Evolutionary conservation across 2,329 filamentous ascomycete species (phyloP), one percentile per base, ranked within the genome.

Genomic region (Verticillium zaregamsianum): DNA sequence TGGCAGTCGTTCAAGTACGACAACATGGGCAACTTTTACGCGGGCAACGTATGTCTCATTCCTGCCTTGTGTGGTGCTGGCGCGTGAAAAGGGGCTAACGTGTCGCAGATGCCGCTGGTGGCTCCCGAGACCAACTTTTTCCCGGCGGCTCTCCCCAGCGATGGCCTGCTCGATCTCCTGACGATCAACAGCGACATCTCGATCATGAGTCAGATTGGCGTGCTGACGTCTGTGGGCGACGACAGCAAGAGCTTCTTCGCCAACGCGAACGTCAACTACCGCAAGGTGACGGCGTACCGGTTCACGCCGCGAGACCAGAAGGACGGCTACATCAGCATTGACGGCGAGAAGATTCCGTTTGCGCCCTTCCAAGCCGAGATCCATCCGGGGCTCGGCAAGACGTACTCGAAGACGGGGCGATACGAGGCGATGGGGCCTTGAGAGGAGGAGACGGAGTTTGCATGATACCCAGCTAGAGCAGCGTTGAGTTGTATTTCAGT

Each of bases 281-380:
- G 88, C 68, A 99, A 99, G 74, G 84, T 97, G 4, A 83, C 85
- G n/a, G 95, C 90, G 0, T 97, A 95, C 72, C 85, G 95, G 52
- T 89, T 99, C 65, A 88, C 89, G 3, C 95, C 95, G 0, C 87
- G 86, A 59, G 78, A 89, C 65, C 83, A 88, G 68, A 79, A 85
- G 45, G 83, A 88, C 65, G 94, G 94, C 2, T 95, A 91, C 73
- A 96, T 99, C 72, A 96, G 92, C 73, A 92, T 99, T 66, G 95
- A 98, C 71, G 95, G 95, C 40, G 95, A 99, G 77, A 84, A 85
- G 60, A 82, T 96, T 3, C 90, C 92, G 0, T 98, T 96, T 72
- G 89, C 89, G 68, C 90, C 92, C 0, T 96, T 97, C 72, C 95
- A 99, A 78, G 92, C 89, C 2, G 95, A 99, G 76, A 83, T 97